These are phyloP conservation scores for Oryza glumipatula DNA, from an alignment of 176 grass and related monocot genomes.

Conservation along the genomic window DNA sequence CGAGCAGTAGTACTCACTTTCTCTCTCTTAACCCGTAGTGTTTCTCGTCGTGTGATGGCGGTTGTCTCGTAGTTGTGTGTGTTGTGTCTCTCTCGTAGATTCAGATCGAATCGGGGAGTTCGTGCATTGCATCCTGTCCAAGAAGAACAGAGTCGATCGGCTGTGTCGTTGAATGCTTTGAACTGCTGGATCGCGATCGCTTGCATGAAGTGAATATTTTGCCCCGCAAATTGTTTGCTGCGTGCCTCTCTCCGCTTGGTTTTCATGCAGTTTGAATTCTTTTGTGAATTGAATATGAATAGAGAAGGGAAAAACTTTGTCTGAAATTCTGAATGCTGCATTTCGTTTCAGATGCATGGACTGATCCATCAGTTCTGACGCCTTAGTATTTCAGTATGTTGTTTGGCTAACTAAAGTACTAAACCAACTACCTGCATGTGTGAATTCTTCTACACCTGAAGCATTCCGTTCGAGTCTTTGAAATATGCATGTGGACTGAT, in stretches of 20 bases:
- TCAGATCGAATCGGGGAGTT: background rate
- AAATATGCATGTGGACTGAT: no score
- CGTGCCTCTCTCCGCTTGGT: background rate
- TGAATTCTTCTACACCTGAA: background rate
- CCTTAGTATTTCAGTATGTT: background rate
- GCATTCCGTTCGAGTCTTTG: background rate
- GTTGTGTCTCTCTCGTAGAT: background rate
- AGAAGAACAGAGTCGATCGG: conserved; percentile 24
- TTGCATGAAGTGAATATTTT: conserved; percentile 20
- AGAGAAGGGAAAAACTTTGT: background rate
- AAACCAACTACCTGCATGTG: background rate
- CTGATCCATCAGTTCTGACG: background rate
- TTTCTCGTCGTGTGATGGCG: background rate
- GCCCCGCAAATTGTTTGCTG: background rate
- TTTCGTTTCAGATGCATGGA: background rate
- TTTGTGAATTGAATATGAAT: background rate
- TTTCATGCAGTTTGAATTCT: background rate
- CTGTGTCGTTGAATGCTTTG: background rate
- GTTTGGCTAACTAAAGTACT: background rate
- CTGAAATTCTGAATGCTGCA: background rate
- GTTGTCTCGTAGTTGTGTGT: background rate
- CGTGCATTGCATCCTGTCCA: background rate
- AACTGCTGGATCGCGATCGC: background rate
- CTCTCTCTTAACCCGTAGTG: background rate
- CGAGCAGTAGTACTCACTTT: background rate